Conservation (phyloP, 371 early-diverging fungal genomes). For the Actinomucor elegans region DNA sequence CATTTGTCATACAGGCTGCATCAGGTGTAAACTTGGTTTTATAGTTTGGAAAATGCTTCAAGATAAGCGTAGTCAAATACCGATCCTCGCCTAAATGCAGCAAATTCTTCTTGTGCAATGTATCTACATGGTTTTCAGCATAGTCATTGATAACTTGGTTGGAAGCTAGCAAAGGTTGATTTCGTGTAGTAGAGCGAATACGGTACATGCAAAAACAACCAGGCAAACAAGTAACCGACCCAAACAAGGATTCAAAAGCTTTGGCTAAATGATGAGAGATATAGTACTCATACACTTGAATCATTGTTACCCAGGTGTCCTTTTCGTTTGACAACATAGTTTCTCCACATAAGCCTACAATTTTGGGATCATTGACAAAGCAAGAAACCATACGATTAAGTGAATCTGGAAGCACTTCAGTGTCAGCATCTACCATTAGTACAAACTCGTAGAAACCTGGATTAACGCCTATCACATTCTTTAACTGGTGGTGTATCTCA, state of each 20-base stretch:
- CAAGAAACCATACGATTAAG: slow-evolving; percentile 71
- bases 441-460: slow-evolving; percentile 73
- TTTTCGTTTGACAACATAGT: slow-evolving; percentile 84
- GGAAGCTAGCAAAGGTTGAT: slow-evolving; percentile 88
- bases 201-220: slow-evolving; percentile 93
- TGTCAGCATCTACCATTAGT: slow-evolving; percentile 73
- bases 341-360: slow-evolving; percentile 89
- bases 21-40: slow-evolving; percentile 93
- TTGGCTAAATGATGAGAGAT: slow-evolving; percentile 87
- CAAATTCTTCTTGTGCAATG: slow-evolving; percentile 98
- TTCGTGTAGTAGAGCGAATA: slow-evolving; percentile 79
- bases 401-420: slow-evolving; percentile 69
- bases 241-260: slow-evolving; percentile 86
- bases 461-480: slow-evolving; percentile 87
- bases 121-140: slow-evolving; percentile 90
- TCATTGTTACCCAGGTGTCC: slow-evolving; percentile 92
- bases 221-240: slow-evolving; percentile 89
- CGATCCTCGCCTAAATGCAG: slow-evolving; percentile 98
- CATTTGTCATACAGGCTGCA: slow-evolving; percentile 94
- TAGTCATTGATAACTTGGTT: slow-evolving; percentile 94
- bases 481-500: slow-evolving; percentile 90
- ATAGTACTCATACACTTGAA: slow-evolving; percentile 88
- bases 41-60: slow-evolving; percentile 93
- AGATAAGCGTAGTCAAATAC: slow-evolving; percentile 97
- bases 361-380: slow-evolving; percentile 77